These are phyloP conservation scores for Cordyceps farinosa DNA, from an alignment of 2,329 filamentous ascomycete species.

Conservation along the genomic window DNA sequence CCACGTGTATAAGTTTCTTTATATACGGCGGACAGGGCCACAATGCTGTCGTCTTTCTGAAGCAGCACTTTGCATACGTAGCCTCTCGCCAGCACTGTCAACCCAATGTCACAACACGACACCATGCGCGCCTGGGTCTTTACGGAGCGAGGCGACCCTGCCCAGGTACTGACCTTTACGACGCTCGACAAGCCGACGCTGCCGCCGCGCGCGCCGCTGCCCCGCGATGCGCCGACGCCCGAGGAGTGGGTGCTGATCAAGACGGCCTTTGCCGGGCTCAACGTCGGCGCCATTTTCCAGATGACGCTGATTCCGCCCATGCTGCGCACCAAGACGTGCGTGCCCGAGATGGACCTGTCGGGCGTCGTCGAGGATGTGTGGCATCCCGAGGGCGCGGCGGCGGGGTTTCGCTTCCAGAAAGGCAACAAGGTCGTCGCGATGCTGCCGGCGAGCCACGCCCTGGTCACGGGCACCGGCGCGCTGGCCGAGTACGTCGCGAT, in stretches of 20 bases:
- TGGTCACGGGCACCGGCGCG: constrained; percentile 36
- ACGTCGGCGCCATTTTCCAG: constrained; percentile 41
- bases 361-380: constrained; percentile 38
- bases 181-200: constrained; percentile 24
- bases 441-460: constrained; percentile 32
- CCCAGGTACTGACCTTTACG: constrained; percentile 27
- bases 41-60: background rate
- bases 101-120: background rate
- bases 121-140: constrained; percentile 29
- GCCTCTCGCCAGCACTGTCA: background rate
- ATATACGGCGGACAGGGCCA: background rate
- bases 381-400: constrained; percentile 22
- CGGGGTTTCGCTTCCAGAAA: constrained; percentile 24
- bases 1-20: background rate
- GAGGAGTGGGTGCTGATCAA: constrained; percentile 39
- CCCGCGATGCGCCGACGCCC: constrained; percentile 25
- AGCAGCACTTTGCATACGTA: background rate
- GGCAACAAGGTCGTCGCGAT: constrained; percentile 38
- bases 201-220: constrained; percentile 28
- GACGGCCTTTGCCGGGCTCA: constrained; percentile 43
- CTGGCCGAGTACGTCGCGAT: constrained; percentile 39
- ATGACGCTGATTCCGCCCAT: constrained; percentile 40
- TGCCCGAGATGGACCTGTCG: constrained; percentile 43
- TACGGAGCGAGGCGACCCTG: constrained; percentile 27
- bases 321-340: constrained; percentile 33